Base-by-base conservation (phyloP, 2,329 filamentous ascomycete genomes). In the Fonsecaea monophora region DNA sequence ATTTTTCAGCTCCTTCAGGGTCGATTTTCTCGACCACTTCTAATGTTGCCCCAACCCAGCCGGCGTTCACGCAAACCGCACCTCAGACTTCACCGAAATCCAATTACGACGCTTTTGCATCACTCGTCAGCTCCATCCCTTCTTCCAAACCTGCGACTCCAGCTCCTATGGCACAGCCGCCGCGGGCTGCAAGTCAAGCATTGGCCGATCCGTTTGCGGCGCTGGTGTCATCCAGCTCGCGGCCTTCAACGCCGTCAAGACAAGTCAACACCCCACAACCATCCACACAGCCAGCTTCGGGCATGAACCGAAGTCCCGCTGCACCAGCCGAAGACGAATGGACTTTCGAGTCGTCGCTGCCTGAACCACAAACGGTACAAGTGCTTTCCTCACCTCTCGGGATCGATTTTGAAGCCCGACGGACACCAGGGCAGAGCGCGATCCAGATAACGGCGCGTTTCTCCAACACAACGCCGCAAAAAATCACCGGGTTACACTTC, bases 311-410 rank as follows among this genome's bases (percentile, higher is more conserved):
- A 60, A 30, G 65, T 32, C 30, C 65, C 40, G 74, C 58, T 67
- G 34, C 21, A 54, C 58, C 15, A 37, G 55, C 38, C 21, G 94
- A 97, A 59, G 94, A 98, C 70, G 94, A 98, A 75, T 98, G 94
- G 94, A 91, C 88, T 30, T 98, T 98, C 77, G 88, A 92, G 2
- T 98, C 94, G 0, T 90, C 94, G 0, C 83, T 97, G 13, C 94
- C 94, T 2, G 84, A 87, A 65, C 85, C 87, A 59, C 87, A 92
- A 71, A 86, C 87, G 56, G 81, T 90, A 21, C 85, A 84, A 3
- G 87, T 97, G 53, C 88, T 87, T 74, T 89, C 91, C 74, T 89
- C 88, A 1, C 84, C 82, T 53, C 81, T 98, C 55, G 87, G 87
- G 67, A 89, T 96, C 67, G 86, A 91, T 45, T 89, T 97, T 77